Evolutionary conservation across 2,329 filamentous ascomycete species (phyloP), one percentile per base, ranked within the genome.

Genomic region (Cyphellophora attinorum): DNA sequence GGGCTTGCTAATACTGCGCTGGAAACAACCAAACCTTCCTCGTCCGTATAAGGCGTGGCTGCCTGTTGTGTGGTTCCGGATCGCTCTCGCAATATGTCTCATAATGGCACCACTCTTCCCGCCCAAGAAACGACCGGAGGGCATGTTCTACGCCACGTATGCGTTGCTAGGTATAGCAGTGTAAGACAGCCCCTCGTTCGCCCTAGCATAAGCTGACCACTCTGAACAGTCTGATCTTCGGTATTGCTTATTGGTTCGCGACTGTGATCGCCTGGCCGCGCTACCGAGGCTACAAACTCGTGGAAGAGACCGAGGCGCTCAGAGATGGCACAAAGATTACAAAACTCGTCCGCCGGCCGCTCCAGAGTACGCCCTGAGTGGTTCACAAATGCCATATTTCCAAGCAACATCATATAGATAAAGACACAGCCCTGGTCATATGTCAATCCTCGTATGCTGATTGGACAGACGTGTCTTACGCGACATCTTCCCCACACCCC

Each of bases 281-380:
- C 27, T 69, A 68, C 57, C 63, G 70, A 33, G 67, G 69, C 0
- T 82, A 81, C 50, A 66, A 52, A 11, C 55, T 85, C 2, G 75
- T 81, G 47, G 79, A 84, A 45, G 65, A 71, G 37, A 61, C 61
- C 3, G 70, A 71, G 23, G 59, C 75, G 0, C 54, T 85, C 13
- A 62, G 65, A 14, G 81, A 85, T 54, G 81, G 81, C 0, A 85
- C 77, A 1, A 69, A 65, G 2, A 68, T 85, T 33, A 83, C 74
- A 1, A 73, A 66, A 40, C 58, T 83, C 4, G 54, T 66, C 5
- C 53, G 54, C 36, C 40, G 29, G 21, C 21, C 21, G n/a, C 8
- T n/a, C 8, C n/a, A 25, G 21, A 25, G 21, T 8, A 25, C n/a
- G n/a, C n/a, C n/a, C n/a, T n/a, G n/a, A n/a, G n/a, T n/a, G n/a